Conservation (phyloP, 2,329 filamentous ascomycete genomes). For the Xylaria sp. region DNA sequence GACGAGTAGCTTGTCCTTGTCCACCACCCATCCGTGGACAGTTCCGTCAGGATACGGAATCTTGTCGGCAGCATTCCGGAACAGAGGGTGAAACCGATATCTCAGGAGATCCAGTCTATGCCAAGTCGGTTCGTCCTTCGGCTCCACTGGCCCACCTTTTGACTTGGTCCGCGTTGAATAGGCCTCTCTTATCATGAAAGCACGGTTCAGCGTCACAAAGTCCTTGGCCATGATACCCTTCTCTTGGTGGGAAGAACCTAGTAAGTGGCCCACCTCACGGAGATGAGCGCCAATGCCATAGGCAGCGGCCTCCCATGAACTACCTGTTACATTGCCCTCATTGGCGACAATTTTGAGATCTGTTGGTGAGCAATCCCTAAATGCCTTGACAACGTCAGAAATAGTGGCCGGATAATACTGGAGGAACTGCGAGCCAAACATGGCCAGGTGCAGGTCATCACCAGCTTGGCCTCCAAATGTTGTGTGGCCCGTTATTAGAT, state of each 20-base stretch:
- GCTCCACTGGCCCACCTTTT: slow-evolving; percentile 78
- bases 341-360: slow-evolving; percentile 84
- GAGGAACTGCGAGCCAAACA: slow-evolving; percentile 92
- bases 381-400: slow-evolving; percentile 89
- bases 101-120: slow-evolving; percentile 88
- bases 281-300: slow-evolving; percentile 93
- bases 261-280: slow-evolving; percentile 88
- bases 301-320: slow-evolving; percentile 94
- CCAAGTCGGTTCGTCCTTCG: slow-evolving; percentile 88
- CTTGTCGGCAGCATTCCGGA: slow-evolving; percentile 81
- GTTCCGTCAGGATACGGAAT: slow-evolving; percentile 73
- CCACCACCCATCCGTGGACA: slow-evolving; percentile 86
- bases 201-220: slow-evolving; percentile 84
- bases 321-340: slow-evolving; percentile 86
- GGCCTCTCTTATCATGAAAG: slow-evolving; percentile 82
- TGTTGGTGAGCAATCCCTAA: slow-evolving; percentile 89
- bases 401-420: slow-evolving; percentile 90
- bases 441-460: slow-evolving; percentile 80
- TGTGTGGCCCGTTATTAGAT: slow-evolving; percentile 81
- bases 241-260: slow-evolving; percentile 90
- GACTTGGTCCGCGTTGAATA: slow-evolving; percentile 88
- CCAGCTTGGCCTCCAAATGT: slow-evolving; percentile 80
- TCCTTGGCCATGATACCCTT: slow-evolving; percentile 92
- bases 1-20: slow-evolving; percentile 77
- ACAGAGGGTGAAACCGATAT: slow-evolving; percentile 90